Evolutionary conservation across 176 grass and related monocot genomes (phyloP), one percentile per base, ranked within the genome.

Genomic region (Cocos nucifera): DNA sequence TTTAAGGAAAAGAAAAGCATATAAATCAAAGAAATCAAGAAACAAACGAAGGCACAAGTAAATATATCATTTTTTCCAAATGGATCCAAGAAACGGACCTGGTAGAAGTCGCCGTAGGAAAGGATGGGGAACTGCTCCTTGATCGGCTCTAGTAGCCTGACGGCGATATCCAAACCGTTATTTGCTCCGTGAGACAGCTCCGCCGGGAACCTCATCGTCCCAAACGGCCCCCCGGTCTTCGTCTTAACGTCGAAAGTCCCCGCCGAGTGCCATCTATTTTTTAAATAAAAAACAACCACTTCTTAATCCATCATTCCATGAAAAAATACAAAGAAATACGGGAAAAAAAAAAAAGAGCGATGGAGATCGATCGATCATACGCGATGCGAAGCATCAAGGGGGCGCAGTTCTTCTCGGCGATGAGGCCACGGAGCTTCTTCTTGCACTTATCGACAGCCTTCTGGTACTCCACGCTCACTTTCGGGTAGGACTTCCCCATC

Each of bases 351-450:
- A 14, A 44, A 3, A 44, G 10, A 44, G 10, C 1, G 35, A 44
- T 12, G 35, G 10, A 44, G 35, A 44, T 44, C 35, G 35, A 44
- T 44, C 58, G 1, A 4, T 22, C 74, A 75, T 92, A 95, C 89
- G 75, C 91, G 61, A 96, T 20, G 62, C 91, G 86, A 61, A 96
- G 83, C 75, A 96, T 90, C 58, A 96, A 30, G 5, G 91, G 91
- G 35, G 91, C 86, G 69, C 91, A 96, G 80, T 82, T 96, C 86
- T 96, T 96, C 83, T 96, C 91, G 50, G 86, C 83, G 78, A 96
- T 87, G 72, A 96, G 5, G 52, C 77, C 87, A 8, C 92, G 81
- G 56, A 97, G 87, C 84, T 88, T 97, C 53, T 71, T 73, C 75
- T 70, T 88, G 75, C 72, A 79, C 87, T 97, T 97, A 54, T 57